Evolutionary conservation across 2,329 filamentous ascomycete genomes (phyloP).

Genomic region (Alternaria sp.): DNA sequence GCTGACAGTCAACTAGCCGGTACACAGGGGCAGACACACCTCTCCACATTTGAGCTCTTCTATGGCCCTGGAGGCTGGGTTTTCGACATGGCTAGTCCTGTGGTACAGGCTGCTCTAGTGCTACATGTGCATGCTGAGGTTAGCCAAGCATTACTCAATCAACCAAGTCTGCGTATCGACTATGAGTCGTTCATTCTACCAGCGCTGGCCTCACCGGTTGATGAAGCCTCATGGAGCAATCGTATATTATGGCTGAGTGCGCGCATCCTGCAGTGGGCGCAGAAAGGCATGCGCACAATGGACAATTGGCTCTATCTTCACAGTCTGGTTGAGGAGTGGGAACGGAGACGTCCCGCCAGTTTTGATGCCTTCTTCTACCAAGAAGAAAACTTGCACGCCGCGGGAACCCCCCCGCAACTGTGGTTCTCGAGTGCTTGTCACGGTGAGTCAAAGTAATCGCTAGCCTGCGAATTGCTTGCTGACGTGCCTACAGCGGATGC

Average conservation of each 20-base stretch:
- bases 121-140: conserved; percentile 30
- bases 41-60: conserved; percentile 30
- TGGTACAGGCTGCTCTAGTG: conserved; percentile 30
- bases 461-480: background rate
- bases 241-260: conserved; percentile 30
- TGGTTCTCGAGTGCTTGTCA: conserved; percentile 26
- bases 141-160: conserved; percentile 22
- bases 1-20: conserved; percentile 26
- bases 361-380: conserved; percentile 29
- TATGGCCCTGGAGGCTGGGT: conserved; percentile 23
- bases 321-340: conserved; percentile 30
- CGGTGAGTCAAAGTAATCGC: conserved; percentile 18
- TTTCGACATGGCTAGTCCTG: conserved; percentile 20
- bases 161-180: conserved; percentile 20
- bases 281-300: conserved; percentile 4
- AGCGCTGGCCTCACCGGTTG: conserved; percentile 7
- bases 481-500: conserved; percentile 21
- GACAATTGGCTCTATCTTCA: conserved; percentile 22
- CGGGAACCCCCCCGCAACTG: conserved; percentile 23
- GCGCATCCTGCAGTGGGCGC: conserved; percentile 26
- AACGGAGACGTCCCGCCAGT: conserved; percentile 20
- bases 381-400: conserved; percentile 3
- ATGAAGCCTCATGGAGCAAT: conserved; percentile 28
- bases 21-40: conserved; percentile 22
- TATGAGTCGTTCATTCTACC: conserved; percentile 21